Evolutionary conservation across 2,329 filamentous ascomycete genomes (phyloP).

Genomic region (Knufia fluminis): DNA sequence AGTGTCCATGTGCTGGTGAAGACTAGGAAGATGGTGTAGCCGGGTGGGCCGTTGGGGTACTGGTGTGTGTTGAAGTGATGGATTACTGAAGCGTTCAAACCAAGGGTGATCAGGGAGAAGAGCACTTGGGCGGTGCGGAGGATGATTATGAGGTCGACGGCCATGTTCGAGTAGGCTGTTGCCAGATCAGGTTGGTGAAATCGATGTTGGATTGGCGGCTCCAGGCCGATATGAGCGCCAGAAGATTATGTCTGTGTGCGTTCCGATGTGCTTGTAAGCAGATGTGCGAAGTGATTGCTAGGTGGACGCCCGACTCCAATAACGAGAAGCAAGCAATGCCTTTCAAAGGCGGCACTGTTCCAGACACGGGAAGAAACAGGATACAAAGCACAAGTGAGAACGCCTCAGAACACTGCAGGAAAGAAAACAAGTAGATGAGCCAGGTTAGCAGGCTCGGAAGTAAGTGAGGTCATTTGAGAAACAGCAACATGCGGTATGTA

Average conservation of each 20-base stretch:
- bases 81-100: constrained; percentile 46
- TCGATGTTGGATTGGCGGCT: neutral
- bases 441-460: neutral
- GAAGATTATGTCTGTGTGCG: too few relatives aligned
- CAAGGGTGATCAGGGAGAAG: constrained; percentile 65
- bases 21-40: constrained; percentile 64
- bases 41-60: constrained; percentile 32
- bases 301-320: too few relatives aligned
- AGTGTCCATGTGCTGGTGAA: constrained; percentile 71
- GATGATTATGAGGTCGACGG: constrained; percentile 48
- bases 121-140: constrained; percentile 58
- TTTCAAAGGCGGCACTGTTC: neutral
- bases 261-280: too few relatives aligned
- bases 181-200: neutral
- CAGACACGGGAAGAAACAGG: neutral
- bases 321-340: neutral
- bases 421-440: too few relatives aligned
- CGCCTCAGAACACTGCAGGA: too few relatives aligned
- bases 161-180: constrained; percentile 29
- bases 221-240: too few relatives aligned
- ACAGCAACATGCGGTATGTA: neutral
- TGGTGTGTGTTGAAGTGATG: constrained; percentile 12
- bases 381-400: neutral
- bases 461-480: neutral
- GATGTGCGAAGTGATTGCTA: too few relatives aligned